Evolutionary conservation across 805 yeast genomes (phyloP).

Genomic region (Kluyveromyces starmeri): DNA sequence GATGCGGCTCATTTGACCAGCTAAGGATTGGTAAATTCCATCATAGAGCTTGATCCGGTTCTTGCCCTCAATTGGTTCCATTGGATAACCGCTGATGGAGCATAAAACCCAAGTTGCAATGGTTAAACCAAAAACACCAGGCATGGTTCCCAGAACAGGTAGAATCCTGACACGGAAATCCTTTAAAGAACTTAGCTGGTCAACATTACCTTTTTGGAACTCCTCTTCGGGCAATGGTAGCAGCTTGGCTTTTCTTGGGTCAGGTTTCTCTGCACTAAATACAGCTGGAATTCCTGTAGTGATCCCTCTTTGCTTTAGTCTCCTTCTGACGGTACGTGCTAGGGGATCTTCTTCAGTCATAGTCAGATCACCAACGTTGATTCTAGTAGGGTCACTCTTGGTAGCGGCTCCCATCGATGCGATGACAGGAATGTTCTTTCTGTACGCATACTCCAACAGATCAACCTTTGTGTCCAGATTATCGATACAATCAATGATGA

Average conservation of each 20-base stretch:
- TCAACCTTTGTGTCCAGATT: slow-evolving; percentile 96
- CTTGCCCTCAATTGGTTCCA: slow-evolving; percentile 86
- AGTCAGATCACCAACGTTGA: slow-evolving; percentile 82
- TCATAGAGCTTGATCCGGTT: slow-evolving; percentile 81
- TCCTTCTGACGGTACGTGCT: slow-evolving; percentile 77
- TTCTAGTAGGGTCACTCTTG: slow-evolving; percentile 88
- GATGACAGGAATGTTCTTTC: slow-evolving; percentile 54
- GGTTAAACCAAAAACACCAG: slow-evolving; percentile 90
- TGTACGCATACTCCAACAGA: slow-evolving; percentile 62
- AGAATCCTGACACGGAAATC: slow-evolving; percentile 90
- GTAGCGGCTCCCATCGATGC: slow-evolving; percentile 98
- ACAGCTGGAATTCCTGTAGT: slow-evolving; percentile 72
- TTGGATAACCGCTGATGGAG: slow-evolving; percentile 75
- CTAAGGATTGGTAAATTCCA: slow-evolving; percentile 68
- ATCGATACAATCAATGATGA: slow-evolving; percentile 91
- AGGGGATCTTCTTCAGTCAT: slow-evolving; percentile 90
- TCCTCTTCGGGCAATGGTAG: slow-evolving; percentile 81
- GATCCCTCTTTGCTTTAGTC: slow-evolving; percentile 74
- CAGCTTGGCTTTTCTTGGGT: slow-evolving; percentile 82
- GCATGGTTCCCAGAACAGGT: slow-evolving; percentile 95
- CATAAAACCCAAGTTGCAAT: slow-evolving; percentile 80
- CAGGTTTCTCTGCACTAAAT: slow-evolving; percentile 93
- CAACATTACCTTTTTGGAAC: slow-evolving; percentile 71
- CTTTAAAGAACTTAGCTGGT: slow-evolving; percentile 74
- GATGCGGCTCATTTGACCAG: slow-evolving; percentile 78